Evolutionary conservation across 73 alveolate genomes (phyloP).

Genomic region (Paramecium sonneborni): DNA sequence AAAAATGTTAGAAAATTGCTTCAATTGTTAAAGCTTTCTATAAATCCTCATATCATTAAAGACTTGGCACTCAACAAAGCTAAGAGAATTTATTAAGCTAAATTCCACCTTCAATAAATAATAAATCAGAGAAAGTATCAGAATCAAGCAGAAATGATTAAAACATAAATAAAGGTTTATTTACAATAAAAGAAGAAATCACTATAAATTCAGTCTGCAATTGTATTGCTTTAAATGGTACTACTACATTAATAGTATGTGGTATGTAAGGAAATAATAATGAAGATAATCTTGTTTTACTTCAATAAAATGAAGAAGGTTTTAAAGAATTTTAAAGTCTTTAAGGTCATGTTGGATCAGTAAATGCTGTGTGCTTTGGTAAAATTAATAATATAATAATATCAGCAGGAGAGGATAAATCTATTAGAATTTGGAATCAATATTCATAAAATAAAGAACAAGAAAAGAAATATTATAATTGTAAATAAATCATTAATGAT

Average conservation of each 20-base stretch:
- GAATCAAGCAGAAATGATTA: background rate
- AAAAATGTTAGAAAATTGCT: background rate
- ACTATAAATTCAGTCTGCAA: background rate
- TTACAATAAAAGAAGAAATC: background rate
- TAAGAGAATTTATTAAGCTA: background rate
- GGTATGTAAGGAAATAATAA: background rate
- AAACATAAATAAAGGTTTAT: background rate
- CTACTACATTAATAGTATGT: background rate
- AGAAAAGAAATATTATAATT: background rate
- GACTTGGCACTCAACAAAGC: background rate
- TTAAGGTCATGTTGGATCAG: background rate
- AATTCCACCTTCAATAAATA: background rate
- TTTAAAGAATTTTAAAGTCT: background rate
- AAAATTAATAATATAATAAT: background rate
- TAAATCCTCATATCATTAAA: background rate
- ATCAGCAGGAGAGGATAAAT: slow-evolving; percentile 12
- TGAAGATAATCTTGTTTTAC: background rate
- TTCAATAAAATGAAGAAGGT: background rate
- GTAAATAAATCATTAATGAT: background rate
- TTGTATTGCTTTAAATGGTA: background rate
- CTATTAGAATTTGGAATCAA: background rate
- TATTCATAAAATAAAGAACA: background rate
- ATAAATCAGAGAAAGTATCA: background rate
- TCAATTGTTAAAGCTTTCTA: background rate
- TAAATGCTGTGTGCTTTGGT: background rate